A percentile compares a stretch with the other conserved stretches of the same genome.
Evolutionary conservation across 768 basidiomycete genomes (phyloP).

Genomic region (Phallus indusiatus): DNA sequence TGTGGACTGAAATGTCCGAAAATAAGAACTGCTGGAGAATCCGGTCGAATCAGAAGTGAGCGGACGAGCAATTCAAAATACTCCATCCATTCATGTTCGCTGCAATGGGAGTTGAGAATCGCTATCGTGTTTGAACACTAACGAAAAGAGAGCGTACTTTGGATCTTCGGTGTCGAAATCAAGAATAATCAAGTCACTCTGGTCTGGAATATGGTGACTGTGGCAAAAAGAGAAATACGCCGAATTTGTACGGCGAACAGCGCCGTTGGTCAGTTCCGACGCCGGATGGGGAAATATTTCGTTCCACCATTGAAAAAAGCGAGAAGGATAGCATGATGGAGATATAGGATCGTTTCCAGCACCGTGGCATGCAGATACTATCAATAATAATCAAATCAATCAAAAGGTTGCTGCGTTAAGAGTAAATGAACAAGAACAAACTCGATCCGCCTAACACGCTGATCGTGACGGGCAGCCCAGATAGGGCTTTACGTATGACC

Average conservation of each 20-base stretch:
- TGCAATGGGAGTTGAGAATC: slow-evolving; percentile 20
- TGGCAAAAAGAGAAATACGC: slow-evolving; percentile 95
- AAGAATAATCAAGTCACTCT: slow-evolving; percentile 88
- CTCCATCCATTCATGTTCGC: slow-evolving; percentile 61
- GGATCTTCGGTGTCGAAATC: slow-evolving; percentile 91
- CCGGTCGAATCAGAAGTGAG: slow-evolving; percentile 81
- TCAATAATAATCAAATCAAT: neutral
- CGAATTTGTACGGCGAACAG: slow-evolving; percentile 84
- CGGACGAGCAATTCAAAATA: slow-evolving; percentile 91
- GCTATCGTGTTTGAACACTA: neutral
- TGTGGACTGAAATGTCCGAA: slow-evolving; percentile 96
- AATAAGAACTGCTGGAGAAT: slow-evolving; percentile 85
- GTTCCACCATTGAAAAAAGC: slow-evolving; percentile 97
- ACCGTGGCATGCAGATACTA: slow-evolving; percentile 90
- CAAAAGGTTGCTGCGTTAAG: neutral
- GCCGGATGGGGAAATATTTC: slow-evolving; percentile 96
- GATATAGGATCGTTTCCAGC: slow-evolving; percentile 87
- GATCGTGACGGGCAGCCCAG: slow-evolving; percentile 82
- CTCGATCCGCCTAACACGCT: slow-evolving; percentile 85
- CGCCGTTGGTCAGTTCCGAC: slow-evolving; percentile 95
- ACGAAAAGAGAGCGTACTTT: slow-evolving; percentile 43
- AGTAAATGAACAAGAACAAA: slow-evolving; percentile 26
- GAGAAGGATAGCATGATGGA: slow-evolving; percentile 81
- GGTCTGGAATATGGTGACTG: slow-evolving; percentile 86
- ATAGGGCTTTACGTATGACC: slow-evolving; percentile 72